These are phyloP conservation scores for Actinomortierella wolfii DNA, from an alignment of 371 early-diverging fungal genomes.

Conservation along the genomic window DNA sequence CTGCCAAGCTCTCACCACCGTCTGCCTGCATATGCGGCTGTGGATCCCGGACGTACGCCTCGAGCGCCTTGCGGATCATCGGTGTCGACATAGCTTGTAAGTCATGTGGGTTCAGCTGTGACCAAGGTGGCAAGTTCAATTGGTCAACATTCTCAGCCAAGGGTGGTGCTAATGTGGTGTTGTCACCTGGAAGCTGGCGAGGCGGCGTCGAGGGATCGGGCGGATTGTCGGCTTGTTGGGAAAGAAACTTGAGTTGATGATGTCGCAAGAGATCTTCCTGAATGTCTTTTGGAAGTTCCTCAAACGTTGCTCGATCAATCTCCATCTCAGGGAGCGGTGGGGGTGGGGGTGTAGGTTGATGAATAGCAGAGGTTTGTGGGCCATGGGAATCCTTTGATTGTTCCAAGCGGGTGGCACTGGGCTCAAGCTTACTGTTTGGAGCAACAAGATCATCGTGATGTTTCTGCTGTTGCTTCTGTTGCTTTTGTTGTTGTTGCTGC, in stretches of 20 bases:
- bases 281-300: constrained; percentile 31
- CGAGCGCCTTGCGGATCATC: constrained; percentile 47
- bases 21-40: too few relatives aligned
- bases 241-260: constrained; percentile 12
- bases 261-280: constrained; percentile 28
- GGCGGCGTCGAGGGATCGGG: too few relatives aligned
- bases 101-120: constrained; percentile 53
- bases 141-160: too few relatives aligned
- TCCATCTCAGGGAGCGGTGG: constrained; percentile 5
- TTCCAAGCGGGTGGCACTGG: too few relatives aligned
- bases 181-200: too few relatives aligned
- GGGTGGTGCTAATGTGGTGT: too few relatives aligned
- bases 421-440: too few relatives aligned
- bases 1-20: too few relatives aligned
- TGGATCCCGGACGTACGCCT: constrained; percentile 36
- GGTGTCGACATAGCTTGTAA: constrained; percentile 51
- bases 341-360: constrained; percentile 1
- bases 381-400: too few relatives aligned
- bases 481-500: not conserved
- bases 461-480: not conserved
- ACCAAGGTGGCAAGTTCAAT: constrained; percentile 55
- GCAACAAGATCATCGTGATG: too few relatives aligned
- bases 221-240: constrained; percentile 2
- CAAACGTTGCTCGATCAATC: constrained; percentile 24
- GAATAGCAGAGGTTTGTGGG: not conserved